Conservation (phyloP, 2,329 filamentous ascomycete genomes). For the Cryphonectria carpinicola region DNA sequence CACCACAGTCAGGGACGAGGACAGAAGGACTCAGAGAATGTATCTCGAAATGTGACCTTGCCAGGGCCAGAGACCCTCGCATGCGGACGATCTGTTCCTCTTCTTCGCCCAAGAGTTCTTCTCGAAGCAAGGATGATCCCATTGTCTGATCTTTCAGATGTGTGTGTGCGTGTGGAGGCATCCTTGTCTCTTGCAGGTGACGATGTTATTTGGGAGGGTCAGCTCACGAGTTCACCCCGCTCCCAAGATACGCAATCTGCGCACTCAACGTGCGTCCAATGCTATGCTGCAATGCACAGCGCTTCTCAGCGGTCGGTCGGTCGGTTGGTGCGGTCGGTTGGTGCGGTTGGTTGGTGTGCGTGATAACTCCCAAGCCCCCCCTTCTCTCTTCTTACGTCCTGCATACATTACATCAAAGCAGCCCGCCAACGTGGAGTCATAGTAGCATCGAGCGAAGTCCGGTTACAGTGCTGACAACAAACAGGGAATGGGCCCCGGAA, state of each 20-base stretch:
- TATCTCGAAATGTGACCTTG: slow-evolving; percentile 8
- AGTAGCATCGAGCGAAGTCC: background rate
- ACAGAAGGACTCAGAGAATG: background rate
- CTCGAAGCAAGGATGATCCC: background rate
- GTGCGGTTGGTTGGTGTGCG: background rate
- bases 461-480: slow-evolving; percentile 22
- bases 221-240: slow-evolving; percentile 10
- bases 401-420: background rate
- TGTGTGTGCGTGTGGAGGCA: background rate
- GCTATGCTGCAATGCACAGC: slow-evolving; percentile 26
- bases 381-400: background rate
- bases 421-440: background rate
- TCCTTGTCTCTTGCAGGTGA: slow-evolving; percentile 13
- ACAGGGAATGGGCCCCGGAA: background rate
- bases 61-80: background rate
- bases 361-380: background rate
- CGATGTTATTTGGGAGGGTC: background rate
- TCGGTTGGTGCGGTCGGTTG: background rate
- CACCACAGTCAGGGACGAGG: background rate
- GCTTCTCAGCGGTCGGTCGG: slow-evolving; percentile 13
- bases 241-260: slow-evolving; percentile 23
- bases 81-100: background rate
- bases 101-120: background rate
- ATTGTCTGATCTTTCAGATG: slow-evolving; percentile 9
- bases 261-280: slow-evolving; percentile 25